phyloP scores from a whole-genome alignment of 176 grass and related monocot species.

The Musa beccarii region DNA sequence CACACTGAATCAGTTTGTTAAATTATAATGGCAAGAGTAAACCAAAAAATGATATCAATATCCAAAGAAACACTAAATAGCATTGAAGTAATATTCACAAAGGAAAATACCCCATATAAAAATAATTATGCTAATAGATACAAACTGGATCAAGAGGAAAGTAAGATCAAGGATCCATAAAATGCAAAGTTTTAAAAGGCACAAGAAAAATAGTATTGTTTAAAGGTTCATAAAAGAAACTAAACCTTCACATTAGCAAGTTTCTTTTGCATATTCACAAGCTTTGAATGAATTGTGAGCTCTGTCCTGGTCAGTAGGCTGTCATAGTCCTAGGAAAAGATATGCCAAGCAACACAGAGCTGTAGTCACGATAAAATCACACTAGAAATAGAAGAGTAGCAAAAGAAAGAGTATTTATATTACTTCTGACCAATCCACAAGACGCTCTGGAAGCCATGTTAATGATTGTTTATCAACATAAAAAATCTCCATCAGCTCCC shows the following conservation, averaged over 20 bases:
- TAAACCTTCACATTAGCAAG: slow-evolving; percentile 62
- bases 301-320: slow-evolving; percentile 48
- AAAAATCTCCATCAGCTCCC: slow-evolving; percentile 97
- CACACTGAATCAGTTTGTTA: not conserved
- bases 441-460: slow-evolving; percentile 83
- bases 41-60: not conserved
- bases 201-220: not conserved
- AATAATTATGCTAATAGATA: slow-evolving; percentile 13
- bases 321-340: slow-evolving; percentile 61
- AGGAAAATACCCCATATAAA: slow-evolving; percentile 23
- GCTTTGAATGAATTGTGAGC: slow-evolving; percentile 41
- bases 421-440: slow-evolving; percentile 99
- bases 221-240: slow-evolving; percentile 8
- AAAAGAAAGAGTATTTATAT: slow-evolving; percentile 35
- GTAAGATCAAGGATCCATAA: slow-evolving; percentile 8
- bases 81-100: not conserved
- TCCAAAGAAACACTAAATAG: not conserved
- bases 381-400: not conserved
- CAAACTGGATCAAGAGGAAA: slow-evolving; percentile 6
- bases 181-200: not conserved
- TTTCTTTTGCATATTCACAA: slow-evolving; percentile 63
- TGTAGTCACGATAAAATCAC: not conserved
- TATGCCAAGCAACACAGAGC: not conserved
- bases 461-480: slow-evolving; percentile 79
- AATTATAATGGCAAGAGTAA: not conserved